Evolutionary conservation across 2,329 filamentous ascomycete genomes (phyloP), one percentile per base, ranked within the genome.

Genomic region (Sphaerulina musiva): DNA sequence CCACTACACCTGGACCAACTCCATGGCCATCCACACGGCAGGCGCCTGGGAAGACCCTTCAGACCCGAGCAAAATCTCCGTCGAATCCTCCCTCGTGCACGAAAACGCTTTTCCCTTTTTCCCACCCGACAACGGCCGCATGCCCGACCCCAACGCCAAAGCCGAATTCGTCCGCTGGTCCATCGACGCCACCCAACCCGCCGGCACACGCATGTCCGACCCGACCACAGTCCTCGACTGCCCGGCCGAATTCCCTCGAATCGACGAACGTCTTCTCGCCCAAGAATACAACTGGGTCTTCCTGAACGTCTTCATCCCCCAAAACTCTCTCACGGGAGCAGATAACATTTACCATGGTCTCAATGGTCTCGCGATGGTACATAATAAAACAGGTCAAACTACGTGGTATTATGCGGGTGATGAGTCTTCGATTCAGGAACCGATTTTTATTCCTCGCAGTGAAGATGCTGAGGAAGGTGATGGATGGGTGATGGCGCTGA

Each of bases 371-470:
- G 54, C 58, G 3, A 57, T 55, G 48, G 47, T 58, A 32, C 50
- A 52, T 8, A 57, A 57, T 20, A 54, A 52, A 8, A 67, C 62
- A 1, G 64, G 67, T 0, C 59, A 63, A 47, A 69, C 65, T 10
- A 64, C 68, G 48, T 68, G 60, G 29, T 73, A 63, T 49, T 72
- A 64, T 57, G 69, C 66, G 17, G 71, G 69, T 1, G 69, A 66
- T 26, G 70, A 65, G 8, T 67, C 70, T 26, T 76, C 76, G 0
- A 76, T 79, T 56, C 78, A 80, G 62, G 78, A 81, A 57, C 78
- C 78, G 0, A 73, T 76, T 0, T 81, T 81, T 53, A 74, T 80
- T 10, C 78, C 78, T 0, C 68, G 69, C 32, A 63, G 64, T 0
- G 68, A 70, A 1, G 69, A 68, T 17, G 71, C 67, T 0, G 66